Evolutionary conservation across 192 early-diverging fungal genomes (phyloP), one percentile per base, ranked within the genome.

Genomic region (Coemansia sp.): DNA sequence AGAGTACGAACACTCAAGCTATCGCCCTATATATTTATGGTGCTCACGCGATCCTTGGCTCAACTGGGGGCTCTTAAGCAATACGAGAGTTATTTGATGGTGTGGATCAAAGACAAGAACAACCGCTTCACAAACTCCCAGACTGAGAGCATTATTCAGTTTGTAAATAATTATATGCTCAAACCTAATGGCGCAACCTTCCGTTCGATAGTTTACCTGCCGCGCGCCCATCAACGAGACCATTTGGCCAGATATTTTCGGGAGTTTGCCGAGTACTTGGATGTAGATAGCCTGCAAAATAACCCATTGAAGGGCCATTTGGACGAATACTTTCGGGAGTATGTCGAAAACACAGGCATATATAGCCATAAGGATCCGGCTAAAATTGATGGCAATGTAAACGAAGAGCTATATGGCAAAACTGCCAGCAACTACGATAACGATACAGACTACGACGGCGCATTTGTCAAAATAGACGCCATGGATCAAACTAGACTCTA

Each of bases 21-120:
- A 22, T 70, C 74, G 47, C 79, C 79, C 10, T 61, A 70, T 8
- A 65, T 82, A 43, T 73, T 65, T 15, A 82, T 82, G 79, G 59
- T 71, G 22, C 57, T 82, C 48, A 65, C 74, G 2, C 74, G 79
- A n/a, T 69, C 79, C 19, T 43, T 82, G 67, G 71, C 71, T 6
- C 71, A 74, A 41, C 74, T 73, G 46, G 63, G 52, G 3, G 19
- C 71, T 48, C 45, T 82, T 18, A 41, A 11, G 6, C 39, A 54
- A 26, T 73, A 82, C 43, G 68, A 73, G 54, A 8, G 16, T n/a
- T 37, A 43, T 13, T n/a, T 82, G 36, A 37, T 67, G 26, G 40
- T 32, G 61, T 73, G 67, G 71, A 68, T 71, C 32, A 21, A 18
- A 41, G 68, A 76, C 19, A 41, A 48, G 46, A 46, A 43, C 37